Conservation (phyloP, 1,284 basidiomycete genomes). For the Tilletia setariae region DNA sequence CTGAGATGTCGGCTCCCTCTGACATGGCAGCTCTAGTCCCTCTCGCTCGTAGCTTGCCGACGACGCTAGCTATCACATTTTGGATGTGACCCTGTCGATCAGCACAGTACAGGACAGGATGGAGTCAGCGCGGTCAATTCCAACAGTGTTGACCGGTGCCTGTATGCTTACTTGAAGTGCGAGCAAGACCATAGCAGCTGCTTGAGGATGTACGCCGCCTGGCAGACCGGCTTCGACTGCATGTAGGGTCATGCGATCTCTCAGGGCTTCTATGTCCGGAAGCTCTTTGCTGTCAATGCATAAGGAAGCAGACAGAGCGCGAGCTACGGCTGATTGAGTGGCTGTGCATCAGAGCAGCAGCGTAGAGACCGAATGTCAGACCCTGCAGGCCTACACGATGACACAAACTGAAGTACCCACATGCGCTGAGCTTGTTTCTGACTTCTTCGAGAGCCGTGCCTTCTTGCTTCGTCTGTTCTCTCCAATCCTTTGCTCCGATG, state of each 20-base stretch:
- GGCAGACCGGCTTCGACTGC: conserved; percentile 55
- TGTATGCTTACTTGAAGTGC: conserved; percentile 48
- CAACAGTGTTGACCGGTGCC: not conserved
- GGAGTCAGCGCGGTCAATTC: not conserved
- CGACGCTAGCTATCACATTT: conserved; percentile 44
- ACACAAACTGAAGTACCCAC: conserved; percentile 6
- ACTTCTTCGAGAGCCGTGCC: conserved; percentile 36
- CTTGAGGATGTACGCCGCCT: conserved; percentile 51
- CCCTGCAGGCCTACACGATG: not conserved
- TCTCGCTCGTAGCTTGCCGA: conserved; percentile 41
- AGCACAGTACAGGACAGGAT: not conserved
- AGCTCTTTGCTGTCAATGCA: conserved; percentile 55
- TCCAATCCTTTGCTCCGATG: conserved; percentile 50
- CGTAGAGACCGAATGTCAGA: not conserved
- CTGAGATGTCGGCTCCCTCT: conserved; percentile 26
- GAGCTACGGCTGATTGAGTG: conserved; percentile 43
- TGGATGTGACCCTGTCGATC: conserved; percentile 39
- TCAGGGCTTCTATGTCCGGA: conserved; percentile 54
- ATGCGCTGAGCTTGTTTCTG: conserved; percentile 20
- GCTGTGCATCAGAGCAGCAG: conserved; percentile 20
- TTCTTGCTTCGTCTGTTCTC: conserved; percentile 32
- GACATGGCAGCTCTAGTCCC: conserved; percentile 36
- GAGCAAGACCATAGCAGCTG: conserved; percentile 50
- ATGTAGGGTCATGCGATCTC: conserved; percentile 55
- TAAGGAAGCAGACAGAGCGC: conserved; percentile 41